Conservation (phyloP, 2,329 filamentous ascomycete genomes). For the Fusarium temperatum region DNA sequence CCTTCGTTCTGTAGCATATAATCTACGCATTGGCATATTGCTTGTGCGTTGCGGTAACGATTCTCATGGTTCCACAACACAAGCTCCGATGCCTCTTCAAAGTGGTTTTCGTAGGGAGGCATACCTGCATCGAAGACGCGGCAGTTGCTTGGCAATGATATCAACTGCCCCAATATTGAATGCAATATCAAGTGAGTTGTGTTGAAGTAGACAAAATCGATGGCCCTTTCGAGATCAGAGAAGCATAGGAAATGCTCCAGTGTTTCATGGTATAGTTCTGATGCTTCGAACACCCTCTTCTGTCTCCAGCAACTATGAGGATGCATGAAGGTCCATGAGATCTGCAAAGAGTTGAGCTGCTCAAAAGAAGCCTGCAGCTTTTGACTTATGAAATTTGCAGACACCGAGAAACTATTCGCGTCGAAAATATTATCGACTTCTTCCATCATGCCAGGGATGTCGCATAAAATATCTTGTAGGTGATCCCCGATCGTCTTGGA, state of each 20-base stretch:
- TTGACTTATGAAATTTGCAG: not conserved
- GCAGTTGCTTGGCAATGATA: too few relatives aligned
- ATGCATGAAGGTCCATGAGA: not conserved
- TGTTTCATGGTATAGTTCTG: not conserved
- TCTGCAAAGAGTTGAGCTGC: not conserved
- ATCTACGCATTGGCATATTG: not conserved
- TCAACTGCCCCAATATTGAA: not conserved
- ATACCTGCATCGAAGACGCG: not conserved
- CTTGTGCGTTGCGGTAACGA: not conserved
- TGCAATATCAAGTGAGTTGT: not conserved
- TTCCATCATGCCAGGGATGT: not conserved
- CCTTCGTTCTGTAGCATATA: not conserved
- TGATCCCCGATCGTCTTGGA: not conserved
- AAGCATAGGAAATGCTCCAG: not conserved
- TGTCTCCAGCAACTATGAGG: not conserved
- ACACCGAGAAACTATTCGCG: fast-evolving
- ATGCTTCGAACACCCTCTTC: fast-evolving
- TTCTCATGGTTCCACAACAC: not conserved
- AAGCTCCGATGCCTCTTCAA: not conserved
- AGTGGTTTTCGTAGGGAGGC: not conserved
- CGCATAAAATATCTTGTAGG: not conserved
- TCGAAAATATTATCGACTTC: not conserved
- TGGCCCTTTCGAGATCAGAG: not conserved
- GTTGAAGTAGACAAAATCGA: not conserved
- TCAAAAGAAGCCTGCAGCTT: not conserved